Evolutionary conservation across 2,329 filamentous ascomycete species (phyloP).

Genomic region (Chrysoporthe puriensis): DNA sequence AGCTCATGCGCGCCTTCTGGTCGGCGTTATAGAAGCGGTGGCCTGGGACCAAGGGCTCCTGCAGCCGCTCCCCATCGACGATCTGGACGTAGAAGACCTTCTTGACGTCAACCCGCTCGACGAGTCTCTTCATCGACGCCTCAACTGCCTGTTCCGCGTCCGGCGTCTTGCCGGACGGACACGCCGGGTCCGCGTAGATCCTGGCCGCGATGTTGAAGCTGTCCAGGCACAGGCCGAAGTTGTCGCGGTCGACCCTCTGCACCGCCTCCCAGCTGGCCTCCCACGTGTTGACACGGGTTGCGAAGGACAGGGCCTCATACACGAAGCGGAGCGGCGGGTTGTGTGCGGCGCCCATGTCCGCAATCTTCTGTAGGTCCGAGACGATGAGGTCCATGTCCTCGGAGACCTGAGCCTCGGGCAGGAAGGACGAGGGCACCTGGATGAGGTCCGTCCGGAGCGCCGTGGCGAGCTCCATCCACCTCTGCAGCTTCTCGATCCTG

Average conservation of each 20-base stretch:
- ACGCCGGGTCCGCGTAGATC: slow-evolving; percentile 70
- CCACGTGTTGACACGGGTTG: slow-evolving; percentile 72
- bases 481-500: slow-evolving; percentile 64
- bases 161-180: slow-evolving; percentile 51
- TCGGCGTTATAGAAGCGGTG: slow-evolving; percentile 62
- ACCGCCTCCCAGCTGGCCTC: slow-evolving; percentile 73
- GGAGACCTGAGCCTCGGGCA: slow-evolving; percentile 51
- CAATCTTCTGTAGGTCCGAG: slow-evolving; percentile 64
- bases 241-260: slow-evolving; percentile 63
- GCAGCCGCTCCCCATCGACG: slow-evolving; percentile 71
- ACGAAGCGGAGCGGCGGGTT: slow-evolving; percentile 66
- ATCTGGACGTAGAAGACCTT: slow-evolving; percentile 80
- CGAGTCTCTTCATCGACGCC: slow-evolving; percentile 58
- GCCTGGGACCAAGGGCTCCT: slow-evolving; percentile 56
- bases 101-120: slow-evolving; percentile 50
- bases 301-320: slow-evolving; percentile 76
- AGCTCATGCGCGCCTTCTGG: slow-evolving; percentile 72
- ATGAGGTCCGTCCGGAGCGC: slow-evolving; percentile 72
- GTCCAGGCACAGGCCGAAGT: slow-evolving; percentile 78
- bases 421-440: slow-evolving; percentile 73
- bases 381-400: slow-evolving; percentile 59
- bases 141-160: slow-evolving; percentile 60
- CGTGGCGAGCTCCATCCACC: slow-evolving; percentile 71
- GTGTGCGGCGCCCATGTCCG: slow-evolving; percentile 66
- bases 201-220: slow-evolving; percentile 77